Conservation (phyloP, 495 filamentous ascomycete species). For the Tuber umbilicatum region DNA sequence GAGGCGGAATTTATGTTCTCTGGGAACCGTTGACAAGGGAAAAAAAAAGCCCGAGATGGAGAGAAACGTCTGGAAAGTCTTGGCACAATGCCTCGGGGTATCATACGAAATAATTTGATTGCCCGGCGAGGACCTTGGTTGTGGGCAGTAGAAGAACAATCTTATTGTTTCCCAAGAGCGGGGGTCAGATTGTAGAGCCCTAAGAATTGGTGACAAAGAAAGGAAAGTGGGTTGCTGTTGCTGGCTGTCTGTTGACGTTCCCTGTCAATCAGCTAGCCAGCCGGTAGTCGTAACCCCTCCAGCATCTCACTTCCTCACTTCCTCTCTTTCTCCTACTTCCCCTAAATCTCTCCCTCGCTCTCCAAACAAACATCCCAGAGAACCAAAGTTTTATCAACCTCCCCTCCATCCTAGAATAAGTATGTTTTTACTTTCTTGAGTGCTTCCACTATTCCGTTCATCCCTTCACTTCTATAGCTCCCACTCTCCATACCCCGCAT, state of each 20-base stretch:
- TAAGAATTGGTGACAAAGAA: constrained; percentile 9
- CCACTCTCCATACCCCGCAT: constrained; percentile 24
- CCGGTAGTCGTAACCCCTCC: constrained; percentile 28
- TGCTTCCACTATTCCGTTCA: background rate
- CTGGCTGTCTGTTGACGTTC: constrained; percentile 26
- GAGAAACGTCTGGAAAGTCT: constrained; percentile 39
- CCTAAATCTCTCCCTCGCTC: constrained; percentile 16
- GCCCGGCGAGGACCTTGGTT: background rate
- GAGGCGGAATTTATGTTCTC: constrained; percentile 27
- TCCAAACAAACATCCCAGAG: constrained; percentile 1
- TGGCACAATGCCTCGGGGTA: constrained; percentile 21
- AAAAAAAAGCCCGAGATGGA: constrained; percentile 29
- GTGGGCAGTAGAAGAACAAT: background rate
- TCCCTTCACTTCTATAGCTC: background rate
- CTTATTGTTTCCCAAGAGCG: constrained; percentile 7
- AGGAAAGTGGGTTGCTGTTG: constrained; percentile 21
- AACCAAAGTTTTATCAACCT: constrained; percentile 4
- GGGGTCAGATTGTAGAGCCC: background rate
- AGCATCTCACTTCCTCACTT: constrained; percentile 21
- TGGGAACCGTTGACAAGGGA: constrained; percentile 7
- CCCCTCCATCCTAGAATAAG: background rate
- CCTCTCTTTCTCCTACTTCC: constrained; percentile 7
- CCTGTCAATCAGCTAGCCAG: constrained; percentile 11
- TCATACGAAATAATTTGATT: background rate
- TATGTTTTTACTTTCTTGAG: background rate